Evolutionary conservation across 805 yeast species (phyloP).

Genomic region (Ogataea paradorogensis): DNA sequence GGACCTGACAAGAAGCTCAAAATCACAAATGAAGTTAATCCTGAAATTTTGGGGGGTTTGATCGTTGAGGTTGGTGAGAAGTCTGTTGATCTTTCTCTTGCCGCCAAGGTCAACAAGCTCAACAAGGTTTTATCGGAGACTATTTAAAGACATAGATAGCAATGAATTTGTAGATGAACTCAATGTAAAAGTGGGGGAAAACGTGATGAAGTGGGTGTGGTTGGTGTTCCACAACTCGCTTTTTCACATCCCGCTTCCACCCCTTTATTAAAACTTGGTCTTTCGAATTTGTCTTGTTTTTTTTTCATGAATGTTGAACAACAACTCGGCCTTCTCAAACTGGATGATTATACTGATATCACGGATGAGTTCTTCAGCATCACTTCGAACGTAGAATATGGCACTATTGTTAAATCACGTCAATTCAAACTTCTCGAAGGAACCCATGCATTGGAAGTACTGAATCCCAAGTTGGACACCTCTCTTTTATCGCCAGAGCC

Average conservation of each 20-base stretch:
- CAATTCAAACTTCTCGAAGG: slow-evolving; percentile 74
- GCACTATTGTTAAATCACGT: slow-evolving; percentile 56
- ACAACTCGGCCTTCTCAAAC: slow-evolving; percentile 5
- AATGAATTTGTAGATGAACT: slow-evolving; percentile 2
- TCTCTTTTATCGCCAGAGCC: slow-evolving; percentile 52
- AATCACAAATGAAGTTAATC: slow-evolving; percentile 77
- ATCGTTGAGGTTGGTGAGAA: slow-evolving; percentile 95
- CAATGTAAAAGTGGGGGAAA: no score
- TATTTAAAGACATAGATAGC: slow-evolving; percentile 45
- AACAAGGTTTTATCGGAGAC: slow-evolving; percentile 87
- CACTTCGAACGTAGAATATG: slow-evolving; percentile 34
- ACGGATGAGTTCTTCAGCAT: slow-evolving; percentile 48
- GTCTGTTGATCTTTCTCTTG: slow-evolving; percentile 89
- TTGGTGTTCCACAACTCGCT: no score
- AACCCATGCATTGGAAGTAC: slow-evolving; percentile 80
- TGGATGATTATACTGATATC: slow-evolving; percentile 43
- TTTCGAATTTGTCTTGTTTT: neutral
- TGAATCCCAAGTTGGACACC: slow-evolving; percentile 73
- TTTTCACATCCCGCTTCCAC: neutral
- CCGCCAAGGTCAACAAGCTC: slow-evolving; percentile 80
- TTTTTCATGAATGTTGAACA: slow-evolving; percentile 9
- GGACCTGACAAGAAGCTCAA: slow-evolving; percentile 84
- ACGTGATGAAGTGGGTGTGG: no score
- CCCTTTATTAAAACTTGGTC: neutral
- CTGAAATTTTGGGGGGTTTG: slow-evolving; percentile 93